phyloP scores from a whole-genome alignment of 1,284 basidiomycete species.

The Pisolithus thermaeus region DNA sequence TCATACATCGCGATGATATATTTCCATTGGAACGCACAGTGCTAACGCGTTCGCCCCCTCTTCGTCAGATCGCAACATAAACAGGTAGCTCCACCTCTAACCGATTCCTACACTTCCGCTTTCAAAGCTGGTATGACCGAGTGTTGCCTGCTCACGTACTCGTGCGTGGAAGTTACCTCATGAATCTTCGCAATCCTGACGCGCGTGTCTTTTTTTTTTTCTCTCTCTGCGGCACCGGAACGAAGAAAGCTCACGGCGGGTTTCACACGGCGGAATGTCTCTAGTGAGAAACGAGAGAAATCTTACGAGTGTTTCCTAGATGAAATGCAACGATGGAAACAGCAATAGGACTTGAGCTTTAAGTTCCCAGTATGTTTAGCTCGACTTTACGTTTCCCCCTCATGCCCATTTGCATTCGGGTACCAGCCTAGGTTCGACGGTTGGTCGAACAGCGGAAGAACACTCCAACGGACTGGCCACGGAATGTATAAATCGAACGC shows the following conservation, averaged over 20 bases:
- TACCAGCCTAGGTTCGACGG: constrained; percentile 73
- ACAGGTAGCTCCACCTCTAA: constrained; percentile 65
- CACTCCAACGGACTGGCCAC: constrained; percentile 66
- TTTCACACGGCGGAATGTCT: not conserved
- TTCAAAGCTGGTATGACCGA: constrained; percentile 57
- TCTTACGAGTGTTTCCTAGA: constrained; percentile 81
- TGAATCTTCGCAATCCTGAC: constrained; percentile 83
- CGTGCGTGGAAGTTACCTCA: constrained; percentile 81
- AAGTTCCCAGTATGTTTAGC: constrained; percentile 77
- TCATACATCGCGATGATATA: constrained; percentile 58
- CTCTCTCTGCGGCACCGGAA: not conserved
- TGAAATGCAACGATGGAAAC: constrained; percentile 76
- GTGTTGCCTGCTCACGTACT: constrained; percentile 51
- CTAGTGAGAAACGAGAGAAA: constrained; percentile 67
- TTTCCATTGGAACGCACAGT: constrained; percentile 70
- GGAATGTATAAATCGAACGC: constrained; percentile 70
- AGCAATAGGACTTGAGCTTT: constrained; percentile 67
- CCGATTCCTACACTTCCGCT: constrained; percentile 39
- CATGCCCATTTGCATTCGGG: not conserved
- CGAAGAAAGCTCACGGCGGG: not conserved
- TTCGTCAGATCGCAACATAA: constrained; percentile 82
- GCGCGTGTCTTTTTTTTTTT: constrained; percentile 38
- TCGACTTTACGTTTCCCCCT: not conserved
- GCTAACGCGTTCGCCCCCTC: constrained; percentile 79
- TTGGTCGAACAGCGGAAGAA: constrained; percentile 59